Evolutionary conservation across 2,329 filamentous ascomycete species (phyloP), one percentile per base, ranked within the genome.

Genomic region (Bipolaris cookei): DNA sequence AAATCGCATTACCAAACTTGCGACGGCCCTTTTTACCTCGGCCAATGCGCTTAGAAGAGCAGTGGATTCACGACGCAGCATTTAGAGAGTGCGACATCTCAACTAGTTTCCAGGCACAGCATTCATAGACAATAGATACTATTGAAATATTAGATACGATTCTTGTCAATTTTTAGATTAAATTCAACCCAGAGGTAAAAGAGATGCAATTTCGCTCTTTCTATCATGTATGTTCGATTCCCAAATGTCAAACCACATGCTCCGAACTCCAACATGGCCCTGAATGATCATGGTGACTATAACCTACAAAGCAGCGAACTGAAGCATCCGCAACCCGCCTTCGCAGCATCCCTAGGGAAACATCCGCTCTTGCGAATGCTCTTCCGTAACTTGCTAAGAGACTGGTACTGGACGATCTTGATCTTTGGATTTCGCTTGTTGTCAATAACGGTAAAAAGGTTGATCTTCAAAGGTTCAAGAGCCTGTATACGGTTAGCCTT

Each of bases 381-480:
- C 16, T 52, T 56, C 18, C 51, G 56, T 38, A 71, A 63, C 30
- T 59, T 58, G 1, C 38, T 49, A 10, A 60, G 57, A 11, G 66
- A 63, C 44, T 57, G 38, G 30, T 65, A 70, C 4, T 52, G 58
- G 4, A 62, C 38, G 6, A 65, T 46, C 7, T 51, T 32, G 16
- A 55, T 32, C 5, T 58, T 43, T 6, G 62, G 63, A 25, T 70
- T 67, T 8, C 67, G 68, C 7, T 65, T 57, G 35, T 70, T 59
- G 25, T 71, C 63, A 20, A 72, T 60, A 3, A 72, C 44, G 41
- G 67, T 59, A 44, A 59, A 61, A 7, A 73, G 53, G 25, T 72
- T 73, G 52, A 71, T 59, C n/a, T 62, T 61, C 32, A 71, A 42
- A 7, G 54, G 30, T 13, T 64, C 59, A 6, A 71, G 49, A 6